These are phyloP conservation scores for Ceratocystis variospora DNA, from an alignment of 2,329 filamentous ascomycete species.

Conservation along the genomic window DNA sequence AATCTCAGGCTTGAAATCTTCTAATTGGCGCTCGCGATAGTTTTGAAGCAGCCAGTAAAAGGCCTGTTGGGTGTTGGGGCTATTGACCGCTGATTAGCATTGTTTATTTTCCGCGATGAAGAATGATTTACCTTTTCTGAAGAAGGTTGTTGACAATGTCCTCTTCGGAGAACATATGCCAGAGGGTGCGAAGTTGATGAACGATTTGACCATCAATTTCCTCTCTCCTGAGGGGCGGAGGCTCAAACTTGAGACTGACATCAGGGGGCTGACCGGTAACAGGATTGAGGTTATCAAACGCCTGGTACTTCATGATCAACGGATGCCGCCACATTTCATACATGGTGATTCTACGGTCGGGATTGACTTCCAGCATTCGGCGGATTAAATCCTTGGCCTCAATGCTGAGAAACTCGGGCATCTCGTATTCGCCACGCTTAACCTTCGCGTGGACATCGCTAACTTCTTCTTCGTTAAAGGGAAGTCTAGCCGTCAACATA, in stretches of 20 bases:
- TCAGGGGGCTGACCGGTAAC: conserved; percentile 40
- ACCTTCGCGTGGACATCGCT: conserved; percentile 48
- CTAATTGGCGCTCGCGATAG: conserved; percentile 71
- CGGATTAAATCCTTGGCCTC: conserved; percentile 68
- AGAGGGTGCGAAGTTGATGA: conserved; percentile 75
- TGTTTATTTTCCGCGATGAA: neutral
- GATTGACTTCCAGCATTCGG: conserved; percentile 65
- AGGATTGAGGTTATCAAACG: conserved; percentile 53
- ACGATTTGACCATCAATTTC: conserved; percentile 73
- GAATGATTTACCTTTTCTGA: conserved; percentile 43
- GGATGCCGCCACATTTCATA: conserved; percentile 75
- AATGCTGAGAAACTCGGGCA: conserved; percentile 47
- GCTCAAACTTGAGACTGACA: conserved; percentile 47
- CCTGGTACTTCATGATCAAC: conserved; percentile 70
- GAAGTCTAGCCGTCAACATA: conserved; percentile 68
- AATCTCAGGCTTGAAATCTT: conserved; percentile 71
- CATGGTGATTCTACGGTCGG: conserved; percentile 65
- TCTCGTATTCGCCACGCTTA: conserved; percentile 44
- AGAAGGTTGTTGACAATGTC: conserved; percentile 56
- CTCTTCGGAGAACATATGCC: conserved; percentile 71
- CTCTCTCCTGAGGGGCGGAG: conserved; percentile 42
- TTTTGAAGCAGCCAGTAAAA: conserved; percentile 78
- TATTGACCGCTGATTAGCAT: conserved; percentile 28
- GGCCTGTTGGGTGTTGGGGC: conserved; percentile 77
- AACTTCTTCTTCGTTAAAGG: conserved; percentile 60